Base-by-base conservation (phyloP, 495 filamentous ascomycete species). In the Rostrohypoxylon terebratum region DNA sequence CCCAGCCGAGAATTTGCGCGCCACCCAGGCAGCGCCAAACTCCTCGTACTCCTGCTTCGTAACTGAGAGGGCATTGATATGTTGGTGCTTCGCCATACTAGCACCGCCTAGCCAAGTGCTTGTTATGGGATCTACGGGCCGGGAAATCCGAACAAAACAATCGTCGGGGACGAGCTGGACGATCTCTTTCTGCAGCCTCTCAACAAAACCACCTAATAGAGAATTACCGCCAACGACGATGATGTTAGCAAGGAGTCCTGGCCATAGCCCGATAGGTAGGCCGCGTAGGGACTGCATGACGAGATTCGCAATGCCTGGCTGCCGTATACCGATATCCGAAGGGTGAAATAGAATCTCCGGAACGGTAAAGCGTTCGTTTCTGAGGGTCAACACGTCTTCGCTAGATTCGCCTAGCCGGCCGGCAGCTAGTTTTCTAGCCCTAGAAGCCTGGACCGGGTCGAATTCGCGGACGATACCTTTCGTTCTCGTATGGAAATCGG, bases 21-120 rank as follows among this genome's bases (percentile, higher is more conserved):
- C 88, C 21, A 91, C 85, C 93, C 93, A 98, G 21, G 81, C 85
- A 59, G 89, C 89, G 25, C 96, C 96, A 77, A 93, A 78, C 79
- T 99, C 96, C 55, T 93, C 88, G 79, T 98, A 98, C 75, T 99
- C 94, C 63, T 92, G 87, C 67, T 93, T 92, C 5, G 92, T 94
- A 13, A 98, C 92, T 0, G 88, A 86, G 10, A 93, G 80, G 42
- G 83, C 81, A 66, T 87, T 83, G 51, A 94, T 72, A 40, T 90
- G 85, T 61, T 84, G 85, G 76, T 96, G 88, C 33, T 78, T 86
- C 1, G 93, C 94, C 57, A 97, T 83, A 40, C 87, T 86, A 23
- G 91, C 91, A 14, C 91, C 96, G 16, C 96, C 96, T 1, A 87
- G 78, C 96, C 96, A 99, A 2, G 91, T 93, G 57, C 88, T 93